Base-by-base conservation (phyloP, 1,284 basidiomycete species). In the Tremellales sp. region DNA sequence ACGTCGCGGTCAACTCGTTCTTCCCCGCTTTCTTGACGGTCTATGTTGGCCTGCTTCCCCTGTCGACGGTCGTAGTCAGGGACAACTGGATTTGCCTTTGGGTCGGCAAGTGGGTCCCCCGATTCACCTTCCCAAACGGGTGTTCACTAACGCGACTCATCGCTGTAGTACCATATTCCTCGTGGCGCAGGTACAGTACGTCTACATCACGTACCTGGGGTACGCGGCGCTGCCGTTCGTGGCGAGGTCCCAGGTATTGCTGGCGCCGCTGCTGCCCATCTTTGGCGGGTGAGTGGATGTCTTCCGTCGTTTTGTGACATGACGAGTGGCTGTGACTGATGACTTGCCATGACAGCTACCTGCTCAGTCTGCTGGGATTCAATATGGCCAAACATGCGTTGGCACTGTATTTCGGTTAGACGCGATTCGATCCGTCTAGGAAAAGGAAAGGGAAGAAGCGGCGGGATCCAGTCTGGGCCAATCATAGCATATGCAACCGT, bases 1-100 rank as follows among this genome's bases (percentile, higher is more conserved):
- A 95, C 70, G 87, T 95, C 14, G 90, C 93, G 66, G 91, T 86
- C 54, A 95, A 95, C 64, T 83, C 88, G 4, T 95, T 95, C 78
- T 94, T 94, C 73, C 91, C 91, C 4, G 76, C 90, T 45, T 93
- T 87, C 73, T 79, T 94, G 50, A 85, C 87, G 14, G 79, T 93
- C 43, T 92, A 93, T 68, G 76, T 90, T 44, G 85, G 84, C 0
- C 87, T 94, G 64, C 77, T 94, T 3, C 83, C 91, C 53, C 77
- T 95, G 5, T 79, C 88, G 0, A 85, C 88, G 1, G 78, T 94
- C 32, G 77, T 95, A 40, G 79, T 87, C 22, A 81, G 81, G 63
- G 81, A 83, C 58, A 90, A 87, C 58, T 95, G 90, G 91, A 79
- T 93, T 26, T 93, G 88, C 64, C 76, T 97, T 31, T 85, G 85